Evolutionary conservation across 106 monocot genomes (phyloP).

Genomic region (Apostasia shenzhenica): DNA sequence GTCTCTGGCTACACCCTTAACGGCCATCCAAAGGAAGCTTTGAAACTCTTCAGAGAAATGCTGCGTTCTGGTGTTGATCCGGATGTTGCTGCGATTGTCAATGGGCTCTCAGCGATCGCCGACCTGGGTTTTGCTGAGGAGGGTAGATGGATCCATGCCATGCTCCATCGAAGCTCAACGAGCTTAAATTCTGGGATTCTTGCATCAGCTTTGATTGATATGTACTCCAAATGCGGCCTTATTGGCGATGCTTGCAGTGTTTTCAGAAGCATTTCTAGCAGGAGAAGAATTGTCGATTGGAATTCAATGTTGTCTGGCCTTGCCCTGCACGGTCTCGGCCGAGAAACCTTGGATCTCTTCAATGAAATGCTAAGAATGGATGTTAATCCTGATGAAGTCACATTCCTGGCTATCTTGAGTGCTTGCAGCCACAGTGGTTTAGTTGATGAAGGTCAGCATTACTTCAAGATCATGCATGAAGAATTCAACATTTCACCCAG

Average conservation of each 20-base stretch:
- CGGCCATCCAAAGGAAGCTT: slow-evolving; percentile 1
- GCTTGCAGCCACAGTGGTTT: slow-evolving; percentile 25
- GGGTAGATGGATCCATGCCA: slow-evolving; percentile 26
- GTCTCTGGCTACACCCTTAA: slow-evolving; percentile 16
- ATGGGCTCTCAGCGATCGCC: slow-evolving; percentile 13
- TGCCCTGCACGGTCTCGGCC: slow-evolving; percentile 24
- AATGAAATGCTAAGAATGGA: slow-evolving; percentile 10
- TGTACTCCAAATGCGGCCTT: slow-evolving; percentile 25
- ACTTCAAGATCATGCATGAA: slow-evolving; percentile 11
- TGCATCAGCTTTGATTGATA: slow-evolving; percentile 16
- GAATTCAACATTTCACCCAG: slow-evolving; percentile 7
- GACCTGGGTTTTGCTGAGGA: slow-evolving; percentile 11
- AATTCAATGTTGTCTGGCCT: slow-evolving; percentile 24
- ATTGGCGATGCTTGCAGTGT: slow-evolving; percentile 1
- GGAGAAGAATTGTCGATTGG: slow-evolving; percentile 10
- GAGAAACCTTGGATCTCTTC: slow-evolving; percentile 16
- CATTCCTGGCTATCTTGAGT: slow-evolving; percentile 14
- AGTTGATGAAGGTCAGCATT: slow-evolving; percentile 17
- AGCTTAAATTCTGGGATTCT: neutral
- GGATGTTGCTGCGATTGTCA: slow-evolving; percentile 18
- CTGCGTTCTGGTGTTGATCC: slow-evolving; percentile 2
- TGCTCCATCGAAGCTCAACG: neutral
- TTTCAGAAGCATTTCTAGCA: slow-evolving; percentile 7
- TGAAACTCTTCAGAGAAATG: slow-evolving; percentile 23
- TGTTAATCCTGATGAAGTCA: slow-evolving; percentile 12